phyloP scores from a whole-genome alignment of 352 stramenopile species.

The Globisporangium viniferum region DNA sequence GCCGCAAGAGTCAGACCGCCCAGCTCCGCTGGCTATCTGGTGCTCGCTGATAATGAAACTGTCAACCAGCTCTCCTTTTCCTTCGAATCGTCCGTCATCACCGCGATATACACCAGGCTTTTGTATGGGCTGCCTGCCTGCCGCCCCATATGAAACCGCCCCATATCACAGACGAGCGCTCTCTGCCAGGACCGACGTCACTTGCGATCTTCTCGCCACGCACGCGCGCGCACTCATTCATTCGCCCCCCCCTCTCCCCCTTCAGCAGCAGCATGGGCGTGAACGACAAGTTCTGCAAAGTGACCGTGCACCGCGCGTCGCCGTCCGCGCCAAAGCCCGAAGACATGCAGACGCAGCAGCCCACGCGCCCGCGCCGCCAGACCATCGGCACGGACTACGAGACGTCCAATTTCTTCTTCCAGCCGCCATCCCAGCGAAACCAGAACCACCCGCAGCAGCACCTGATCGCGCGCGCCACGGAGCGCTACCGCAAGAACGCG shows the following conservation, averaged over 20 bases:
- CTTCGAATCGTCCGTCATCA: not conserved
- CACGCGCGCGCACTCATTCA: not conserved
- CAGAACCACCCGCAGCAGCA: not conserved
- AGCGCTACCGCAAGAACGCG: conserved; percentile 19
- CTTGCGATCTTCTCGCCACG: not conserved
- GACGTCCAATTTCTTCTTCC: conserved; percentile 10
- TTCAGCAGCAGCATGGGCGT: conserved; percentile 23
- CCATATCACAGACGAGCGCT: not conserved
- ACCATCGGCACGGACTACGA: conserved; percentile 33
- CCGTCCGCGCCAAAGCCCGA: conserved; percentile 14
- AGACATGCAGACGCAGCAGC: conserved; percentile 19
- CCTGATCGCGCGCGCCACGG: not conserved
- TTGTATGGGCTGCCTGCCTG: no score
- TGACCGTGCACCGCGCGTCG: conserved; percentile 39
- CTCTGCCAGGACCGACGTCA: not conserved
- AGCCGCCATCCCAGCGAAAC: not conserved
- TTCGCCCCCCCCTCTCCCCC: not conserved
- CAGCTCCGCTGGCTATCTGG: not conserved
- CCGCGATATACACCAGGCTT: not conserved
- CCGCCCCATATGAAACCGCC: not conserved
- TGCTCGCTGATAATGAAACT: not conserved
- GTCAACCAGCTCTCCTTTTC: not conserved
- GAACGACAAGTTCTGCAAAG: conserved; percentile 53
- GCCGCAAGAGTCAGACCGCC: not conserved
- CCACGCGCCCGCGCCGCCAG: conserved; percentile 29